Base-by-base conservation (phyloP, 257 asterid species). In the Buddleja alternifolia region DNA sequence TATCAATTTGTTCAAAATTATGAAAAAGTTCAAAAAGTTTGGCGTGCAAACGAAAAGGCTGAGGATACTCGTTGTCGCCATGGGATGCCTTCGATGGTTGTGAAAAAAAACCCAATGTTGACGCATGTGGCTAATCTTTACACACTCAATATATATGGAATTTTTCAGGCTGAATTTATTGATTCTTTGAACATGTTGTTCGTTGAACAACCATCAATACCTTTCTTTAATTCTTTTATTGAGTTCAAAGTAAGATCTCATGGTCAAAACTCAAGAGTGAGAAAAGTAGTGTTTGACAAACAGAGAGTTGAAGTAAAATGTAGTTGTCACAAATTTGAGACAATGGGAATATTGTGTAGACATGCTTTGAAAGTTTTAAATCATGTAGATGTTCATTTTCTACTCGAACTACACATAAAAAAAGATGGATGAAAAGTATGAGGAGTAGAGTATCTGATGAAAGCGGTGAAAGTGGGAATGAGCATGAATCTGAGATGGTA, bases 331-430 rank as follows among this genome's bases (percentile, higher is more conserved):
- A n/a, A n/a, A n/a, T n/a, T n/a, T n/a, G n/a, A n/a, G n/a, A n/a
- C 65, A 4, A 4, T 51, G 21, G 61, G 75, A 4, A 70, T 70
- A 16, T 34, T 58, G 10, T 59, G 68, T 39, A 42, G 45, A 10
- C 60, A 59, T n/a, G 75, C 69, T 12, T 21, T 70, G 52, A 47
- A 36, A 37, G 47, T 48, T 7, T 58, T 70, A n/a, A 60, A 53
- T 17, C 16, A 32, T 24, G 55, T 47, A 29, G 46, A 70, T 12
- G 37, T 46, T 17, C 54, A 24, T 56, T 15, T 7, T 9, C 20
- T 71, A 19, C 69, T 55, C 7, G 32, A 60, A 2, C 15, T 19
- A n/a, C 42, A 50, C n/a, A 37, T 61, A 8, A 16, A 32, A 41
- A 71, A 14, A 0, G 65, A 44, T 63, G 66, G 66, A 50, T 29